phyloP scores from a whole-genome alignment of 2,329 filamentous ascomycete species.

The Arthrobotrys conoides region DNA sequence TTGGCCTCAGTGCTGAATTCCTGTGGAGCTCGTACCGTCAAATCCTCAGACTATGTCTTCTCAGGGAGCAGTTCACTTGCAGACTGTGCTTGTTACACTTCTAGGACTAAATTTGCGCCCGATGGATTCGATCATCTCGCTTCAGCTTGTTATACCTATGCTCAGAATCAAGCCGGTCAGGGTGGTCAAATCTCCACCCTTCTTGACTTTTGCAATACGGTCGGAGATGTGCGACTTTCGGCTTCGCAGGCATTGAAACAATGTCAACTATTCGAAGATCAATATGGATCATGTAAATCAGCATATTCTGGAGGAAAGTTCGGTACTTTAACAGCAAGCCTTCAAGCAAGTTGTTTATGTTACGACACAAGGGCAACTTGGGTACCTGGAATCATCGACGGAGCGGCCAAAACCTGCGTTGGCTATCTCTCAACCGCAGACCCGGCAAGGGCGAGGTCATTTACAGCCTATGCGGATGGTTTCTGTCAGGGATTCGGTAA shows the following conservation, averaged over 20 bases:
- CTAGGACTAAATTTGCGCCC: conserved; percentile 32
- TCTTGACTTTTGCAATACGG: conserved; percentile 36
- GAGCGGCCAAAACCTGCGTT: conserved; percentile 36
- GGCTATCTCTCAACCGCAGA: conserved; percentile 31
- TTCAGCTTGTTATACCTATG: conserved; percentile 51
- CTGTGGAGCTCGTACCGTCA: conserved; percentile 32
- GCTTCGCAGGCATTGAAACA: conserved; percentile 39
- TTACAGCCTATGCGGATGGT: conserved; percentile 9
- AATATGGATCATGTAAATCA: conserved; percentile 30
- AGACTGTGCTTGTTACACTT: conserved; percentile 44
- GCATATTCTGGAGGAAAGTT: conserved; percentile 31
- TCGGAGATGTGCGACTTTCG: conserved; percentile 43
- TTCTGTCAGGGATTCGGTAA: conserved; percentile 51
- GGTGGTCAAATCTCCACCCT: conserved; percentile 44
- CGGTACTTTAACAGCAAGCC: conserved; percentile 18
- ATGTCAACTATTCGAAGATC: conserved; percentile 43
- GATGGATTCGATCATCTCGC: conserved; percentile 41
- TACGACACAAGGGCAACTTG: conserved; percentile 38
- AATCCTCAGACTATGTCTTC: conserved; percentile 4
- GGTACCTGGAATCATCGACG: conserved; percentile 38
- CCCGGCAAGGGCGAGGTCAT: conserved; percentile 25
- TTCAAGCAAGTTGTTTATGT: conserved; percentile 57
- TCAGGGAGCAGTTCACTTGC: conserved; percentile 49
- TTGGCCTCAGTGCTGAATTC: conserved; percentile 40
- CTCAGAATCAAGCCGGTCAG: conserved; percentile 49